A percentile compares a stretch with the other conserved stretches of the same genome.
These are phyloP conservation scores for Colletotrichum sp. DNA, from an alignment of 2,329 filamentous ascomycete species.

Conservation along the genomic window DNA sequence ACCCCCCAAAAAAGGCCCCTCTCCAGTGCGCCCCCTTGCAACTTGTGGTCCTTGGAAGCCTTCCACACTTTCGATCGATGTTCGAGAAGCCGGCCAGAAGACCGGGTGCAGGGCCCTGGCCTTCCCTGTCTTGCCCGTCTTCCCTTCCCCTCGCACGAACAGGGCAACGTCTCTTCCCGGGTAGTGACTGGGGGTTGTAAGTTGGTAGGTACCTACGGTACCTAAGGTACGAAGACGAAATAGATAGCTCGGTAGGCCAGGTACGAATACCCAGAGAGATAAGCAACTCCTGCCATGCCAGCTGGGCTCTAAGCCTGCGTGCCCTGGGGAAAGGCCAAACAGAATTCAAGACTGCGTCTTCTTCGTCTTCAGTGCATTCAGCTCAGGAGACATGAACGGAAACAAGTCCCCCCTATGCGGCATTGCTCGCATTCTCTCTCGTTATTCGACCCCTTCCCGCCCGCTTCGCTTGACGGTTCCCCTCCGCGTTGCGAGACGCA, in stretches of 20 bases:
- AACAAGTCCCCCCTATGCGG: background rate
- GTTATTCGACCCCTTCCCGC: background rate
- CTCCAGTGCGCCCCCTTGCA: background rate
- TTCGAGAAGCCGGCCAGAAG: conserved; percentile 23
- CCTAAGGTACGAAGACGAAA: background rate
- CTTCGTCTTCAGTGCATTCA: background rate
- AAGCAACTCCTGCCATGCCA: background rate
- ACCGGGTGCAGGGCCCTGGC: conserved; percentile 2
- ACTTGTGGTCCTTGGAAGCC: conserved; percentile 2
- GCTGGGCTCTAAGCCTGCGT: background rate
- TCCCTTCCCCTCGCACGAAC: background rate
- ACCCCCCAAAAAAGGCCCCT: background rate
- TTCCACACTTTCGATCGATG: conserved; percentile 23
- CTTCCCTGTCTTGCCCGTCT: background rate
- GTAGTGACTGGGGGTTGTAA: background rate
- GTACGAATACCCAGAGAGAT: background rate
- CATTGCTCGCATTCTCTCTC: background rate
- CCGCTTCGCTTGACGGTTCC: background rate
- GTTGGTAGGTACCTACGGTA: background rate
- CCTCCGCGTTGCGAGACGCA: conserved; percentile 12
- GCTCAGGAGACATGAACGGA: background rate
- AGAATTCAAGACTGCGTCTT: background rate
- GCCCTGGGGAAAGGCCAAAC: background rate
- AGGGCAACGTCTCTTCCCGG: background rate
- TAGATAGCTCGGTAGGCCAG: background rate